These are phyloP conservation scores for Solanum lignicaule DNA, from an alignment of 257 asterid species.

Conservation along the genomic window DNA sequence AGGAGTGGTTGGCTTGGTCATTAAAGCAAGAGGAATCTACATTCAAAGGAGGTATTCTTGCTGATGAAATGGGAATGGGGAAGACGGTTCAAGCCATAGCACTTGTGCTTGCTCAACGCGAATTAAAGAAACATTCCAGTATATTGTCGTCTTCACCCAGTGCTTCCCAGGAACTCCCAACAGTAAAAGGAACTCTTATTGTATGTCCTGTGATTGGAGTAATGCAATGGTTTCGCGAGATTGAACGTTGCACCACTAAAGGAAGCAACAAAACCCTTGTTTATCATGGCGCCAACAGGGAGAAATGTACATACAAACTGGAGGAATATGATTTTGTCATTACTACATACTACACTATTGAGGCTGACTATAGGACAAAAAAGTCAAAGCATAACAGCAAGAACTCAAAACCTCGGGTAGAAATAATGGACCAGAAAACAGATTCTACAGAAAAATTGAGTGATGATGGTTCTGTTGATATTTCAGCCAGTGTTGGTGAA, in stretches of 20 bases:
- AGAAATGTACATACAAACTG: constrained; percentile 34
- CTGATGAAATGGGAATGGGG: constrained; percentile 98
- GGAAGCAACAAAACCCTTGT: constrained; percentile 67
- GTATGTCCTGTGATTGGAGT: constrained; percentile 74
- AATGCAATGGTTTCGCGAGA: constrained; percentile 50
- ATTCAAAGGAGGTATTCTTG: constrained; percentile 77
- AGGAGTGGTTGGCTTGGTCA: constrained; percentile 93
- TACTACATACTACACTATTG: constrained; percentile 74
- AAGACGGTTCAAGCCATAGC: constrained; percentile 90
- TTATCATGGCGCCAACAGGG: constrained; percentile 74
- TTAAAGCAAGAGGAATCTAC: constrained; percentile 74
- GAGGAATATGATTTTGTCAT: constrained; percentile 71
- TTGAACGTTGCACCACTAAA: constrained; percentile 36
- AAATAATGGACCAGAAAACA: constrained; percentile 14
- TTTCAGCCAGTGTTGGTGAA: constrained; percentile 18
- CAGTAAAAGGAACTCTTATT: constrained; percentile 67
- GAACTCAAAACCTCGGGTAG: constrained; percentile 3
- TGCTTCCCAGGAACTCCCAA: constrained; percentile 34
- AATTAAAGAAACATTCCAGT: constrained; percentile 16
- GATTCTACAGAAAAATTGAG: constrained; percentile 9
- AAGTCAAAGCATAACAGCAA: constrained; percentile 69
- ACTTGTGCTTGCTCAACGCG: constrained; percentile 66
- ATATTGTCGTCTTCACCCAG: constrained; percentile 28
- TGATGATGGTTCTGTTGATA: constrained; percentile 12
- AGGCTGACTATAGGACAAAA: constrained; percentile 63